Conservation (phyloP, 495 filamentous ascomycete species). For the Ramalina intermedia region DNA sequence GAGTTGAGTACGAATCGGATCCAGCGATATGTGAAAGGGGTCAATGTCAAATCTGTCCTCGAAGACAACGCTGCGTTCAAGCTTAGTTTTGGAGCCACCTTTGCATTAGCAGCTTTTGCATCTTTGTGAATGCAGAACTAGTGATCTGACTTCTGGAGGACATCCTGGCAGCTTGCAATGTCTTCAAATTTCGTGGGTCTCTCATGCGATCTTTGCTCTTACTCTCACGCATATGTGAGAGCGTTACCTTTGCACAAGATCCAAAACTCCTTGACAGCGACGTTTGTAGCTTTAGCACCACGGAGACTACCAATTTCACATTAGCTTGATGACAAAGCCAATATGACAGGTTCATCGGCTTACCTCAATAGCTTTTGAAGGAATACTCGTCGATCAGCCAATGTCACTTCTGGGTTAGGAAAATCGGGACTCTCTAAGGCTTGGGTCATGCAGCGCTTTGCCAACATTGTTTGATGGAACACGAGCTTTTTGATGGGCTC, state of each 20-base stretch:
- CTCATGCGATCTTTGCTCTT: background rate
- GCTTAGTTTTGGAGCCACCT: conserved; percentile 60
- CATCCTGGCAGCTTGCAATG: background rate
- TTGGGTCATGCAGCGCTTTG: conserved; percentile 45
- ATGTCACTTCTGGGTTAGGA: conserved; percentile 45
- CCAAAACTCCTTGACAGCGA: conserved; percentile 55
- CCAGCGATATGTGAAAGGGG: conserved; percentile 41
- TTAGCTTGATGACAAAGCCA: conserved; percentile 15
- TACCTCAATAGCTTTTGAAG: conserved; percentile 43
- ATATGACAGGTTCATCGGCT: conserved; percentile 11
- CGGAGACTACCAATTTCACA: conserved; percentile 32
- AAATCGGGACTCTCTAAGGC: conserved; percentile 40
- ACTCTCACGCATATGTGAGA: conserved; percentile 43
- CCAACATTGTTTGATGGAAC: conserved; percentile 38
- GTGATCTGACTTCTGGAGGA: background rate
- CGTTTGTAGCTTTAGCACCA: conserved; percentile 42
- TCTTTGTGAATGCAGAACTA: conserved; percentile 23
- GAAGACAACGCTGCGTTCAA: conserved; percentile 62
- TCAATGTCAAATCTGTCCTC: conserved; percentile 44
- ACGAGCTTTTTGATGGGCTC: conserved; percentile 69
- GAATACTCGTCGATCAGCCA: conserved; percentile 46
- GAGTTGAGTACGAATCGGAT: conserved; percentile 47
- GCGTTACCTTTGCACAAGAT: conserved; percentile 51
- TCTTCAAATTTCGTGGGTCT: background rate
- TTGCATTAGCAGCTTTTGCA: conserved; percentile 63